phyloP scores from a whole-genome alignment of 2,329 filamentous ascomycete genomes.

The Magnaporthales sp. region DNA sequence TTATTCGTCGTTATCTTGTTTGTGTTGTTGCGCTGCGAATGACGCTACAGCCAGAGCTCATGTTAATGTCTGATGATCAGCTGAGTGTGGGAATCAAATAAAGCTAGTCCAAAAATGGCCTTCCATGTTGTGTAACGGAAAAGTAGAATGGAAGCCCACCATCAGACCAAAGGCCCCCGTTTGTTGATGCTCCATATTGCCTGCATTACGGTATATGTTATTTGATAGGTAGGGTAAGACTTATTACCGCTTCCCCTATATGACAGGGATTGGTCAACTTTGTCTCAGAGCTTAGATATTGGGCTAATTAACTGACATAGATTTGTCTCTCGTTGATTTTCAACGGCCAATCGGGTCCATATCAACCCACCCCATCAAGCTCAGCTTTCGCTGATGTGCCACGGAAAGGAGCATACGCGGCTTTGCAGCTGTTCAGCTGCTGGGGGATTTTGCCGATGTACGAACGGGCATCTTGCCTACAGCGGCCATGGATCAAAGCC shows the following conservation, averaged over 20 bases:
- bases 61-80: not conserved
- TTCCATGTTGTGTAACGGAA: not conserved
- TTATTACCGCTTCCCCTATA: not conserved
- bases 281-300: not conserved
- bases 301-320: not conserved
- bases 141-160: not conserved
- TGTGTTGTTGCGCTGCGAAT: not conserved
- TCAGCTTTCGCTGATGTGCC: not conserved
- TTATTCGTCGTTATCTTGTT: not conserved
- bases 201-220: not conserved
- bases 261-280: no score
- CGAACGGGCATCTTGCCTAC: not conserved
- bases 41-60: not conserved
- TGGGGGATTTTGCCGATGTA: not conserved
- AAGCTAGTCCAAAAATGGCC: not conserved
- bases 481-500: not conserved
- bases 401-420: no score
- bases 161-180: not conserved
- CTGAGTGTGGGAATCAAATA: not conserved
- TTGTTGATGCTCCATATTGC: not conserved
- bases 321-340: not conserved
- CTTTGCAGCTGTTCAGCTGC: not conserved
- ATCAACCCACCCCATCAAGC: not conserved
- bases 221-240: not conserved
- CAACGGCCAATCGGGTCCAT: not conserved